Evolutionary conservation across 139 green algal species (phyloP).

Genomic region (Trebouxia sp.): DNA sequence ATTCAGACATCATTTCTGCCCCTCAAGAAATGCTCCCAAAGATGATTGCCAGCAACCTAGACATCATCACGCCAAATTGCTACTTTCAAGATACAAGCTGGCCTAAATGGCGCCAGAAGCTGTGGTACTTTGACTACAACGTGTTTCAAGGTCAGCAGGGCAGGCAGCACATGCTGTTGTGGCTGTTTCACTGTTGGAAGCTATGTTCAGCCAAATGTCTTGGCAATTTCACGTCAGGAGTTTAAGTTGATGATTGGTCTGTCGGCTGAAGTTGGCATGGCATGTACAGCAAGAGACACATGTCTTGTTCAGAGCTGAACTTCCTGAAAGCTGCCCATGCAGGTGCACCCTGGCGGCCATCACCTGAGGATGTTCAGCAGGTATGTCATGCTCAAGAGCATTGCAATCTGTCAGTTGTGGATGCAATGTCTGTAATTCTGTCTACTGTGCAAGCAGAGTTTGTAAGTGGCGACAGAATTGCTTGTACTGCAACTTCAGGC

Average conservation of each 20-base stretch:
- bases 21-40: conserved; percentile 15
- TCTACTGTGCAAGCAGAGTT: background rate
- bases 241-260: too few relatives aligned
- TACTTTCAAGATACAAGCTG: background rate
- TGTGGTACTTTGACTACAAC: conserved; percentile 17
- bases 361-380: too few relatives aligned
- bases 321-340: too few relatives aligned
- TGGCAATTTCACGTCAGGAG: too few relatives aligned
- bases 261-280: too few relatives aligned
- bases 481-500: background rate
- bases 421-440: background rate
- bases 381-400: background rate
- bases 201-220: too few relatives aligned
- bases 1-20: conserved; percentile 3
- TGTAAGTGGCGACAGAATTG: background rate
- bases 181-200: too few relatives aligned
- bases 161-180: too few relatives aligned
- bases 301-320: too few relatives aligned
- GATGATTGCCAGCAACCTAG: conserved; percentile 9
- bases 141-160: background rate
- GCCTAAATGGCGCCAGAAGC: conserved; percentile 5
- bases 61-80: conserved; percentile 5
- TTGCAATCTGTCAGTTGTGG: background rate
- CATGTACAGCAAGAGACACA: too few relatives aligned
- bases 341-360: too few relatives aligned